These are phyloP conservation scores for Heterobasidion occidentale DNA, from an alignment of 1,284 basidiomycete species.

Conservation along the genomic window DNA sequence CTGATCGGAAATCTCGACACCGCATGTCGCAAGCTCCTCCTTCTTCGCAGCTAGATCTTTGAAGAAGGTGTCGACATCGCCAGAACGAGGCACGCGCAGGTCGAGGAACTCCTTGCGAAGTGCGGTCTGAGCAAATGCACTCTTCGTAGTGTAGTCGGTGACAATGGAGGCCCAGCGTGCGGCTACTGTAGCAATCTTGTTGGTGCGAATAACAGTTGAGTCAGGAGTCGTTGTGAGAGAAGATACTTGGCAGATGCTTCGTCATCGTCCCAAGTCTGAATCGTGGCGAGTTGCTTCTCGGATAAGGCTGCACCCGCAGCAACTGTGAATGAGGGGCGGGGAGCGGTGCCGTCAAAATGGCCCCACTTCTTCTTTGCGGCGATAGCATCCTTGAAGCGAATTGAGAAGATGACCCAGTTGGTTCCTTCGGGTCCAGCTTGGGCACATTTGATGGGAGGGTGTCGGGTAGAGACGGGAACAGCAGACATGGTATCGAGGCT, in stretches of 20 bases:
- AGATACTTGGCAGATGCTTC: not conserved
- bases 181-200: too few relatives aligned
- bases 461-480: not conserved
- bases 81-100: too few relatives aligned
- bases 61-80: too few relatives aligned
- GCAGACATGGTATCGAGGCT: not conserved
- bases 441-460: not conserved
- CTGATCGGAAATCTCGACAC: too few relatives aligned
- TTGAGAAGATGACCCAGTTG: not conserved
- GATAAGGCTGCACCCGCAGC: not conserved
- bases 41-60: too few relatives aligned
- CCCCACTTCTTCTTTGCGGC: not conserved
- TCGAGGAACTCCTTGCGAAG: too few relatives aligned
- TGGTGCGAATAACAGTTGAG: too few relatives aligned
- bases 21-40: too few relatives aligned
- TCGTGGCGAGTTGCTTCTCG: not conserved
- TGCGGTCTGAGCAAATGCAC: too few relatives aligned
- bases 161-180: too few relatives aligned
- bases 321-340: not conserved
- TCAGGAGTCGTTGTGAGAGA: conserved; percentile 2
- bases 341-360: not conserved
- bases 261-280: not conserved
- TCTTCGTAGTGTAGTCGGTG: too few relatives aligned
- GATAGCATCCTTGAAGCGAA: not conserved
- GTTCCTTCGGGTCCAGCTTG: not conserved